Percentiles rank a stretch among this genome's conserved stretches.
phyloP scores from a whole-genome alignment of 441 rosid genomes.

The Corymbia citriodora region DNA sequence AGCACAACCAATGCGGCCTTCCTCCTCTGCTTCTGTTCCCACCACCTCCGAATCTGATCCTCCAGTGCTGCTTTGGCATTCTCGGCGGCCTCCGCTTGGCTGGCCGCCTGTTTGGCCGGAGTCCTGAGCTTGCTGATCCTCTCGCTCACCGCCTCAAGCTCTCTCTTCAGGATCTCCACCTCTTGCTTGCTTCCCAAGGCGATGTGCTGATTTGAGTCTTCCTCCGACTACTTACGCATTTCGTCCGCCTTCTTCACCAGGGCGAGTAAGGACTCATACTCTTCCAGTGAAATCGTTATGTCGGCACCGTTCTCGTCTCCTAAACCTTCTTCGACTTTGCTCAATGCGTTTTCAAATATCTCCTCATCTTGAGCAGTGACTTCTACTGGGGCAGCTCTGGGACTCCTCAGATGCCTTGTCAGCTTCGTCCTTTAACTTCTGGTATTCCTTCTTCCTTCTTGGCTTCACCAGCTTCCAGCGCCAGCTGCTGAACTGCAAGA shows the following conservation, averaged over 20 bases:
- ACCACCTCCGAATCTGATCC: conserved; percentile 34
- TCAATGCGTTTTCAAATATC: neutral
- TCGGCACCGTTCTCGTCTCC: neutral
- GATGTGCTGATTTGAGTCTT: neutral
- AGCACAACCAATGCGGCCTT: conserved; percentile 40
- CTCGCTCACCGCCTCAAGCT: conserved; percentile 22
- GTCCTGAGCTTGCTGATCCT: conserved; percentile 40
- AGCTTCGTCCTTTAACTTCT: conserved; percentile 8
- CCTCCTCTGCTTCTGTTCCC: conserved; percentile 38
- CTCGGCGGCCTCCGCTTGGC: conserved; percentile 54
- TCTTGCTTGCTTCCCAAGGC: conserved; percentile 9
- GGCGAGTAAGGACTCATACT: conserved; percentile 21
- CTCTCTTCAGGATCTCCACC: conserved; percentile 23
- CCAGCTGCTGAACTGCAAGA: conserved; percentile 31
- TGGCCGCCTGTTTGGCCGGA: conserved; percentile 35
- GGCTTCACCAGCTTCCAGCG: conserved; percentile 24
- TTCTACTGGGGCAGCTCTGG: neutral
- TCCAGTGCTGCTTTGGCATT: conserved; percentile 32
- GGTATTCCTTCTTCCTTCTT: conserved; percentile 26
- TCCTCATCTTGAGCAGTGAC: neutral
- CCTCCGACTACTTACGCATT: neutral
- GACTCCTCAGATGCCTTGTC: conserved; percentile 8
- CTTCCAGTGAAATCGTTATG: conserved; percentile 20
- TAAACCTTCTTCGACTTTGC: neutral
- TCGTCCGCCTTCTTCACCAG: conserved; percentile 18